These are phyloP conservation scores for Aspergillus glaucus DNA, from an alignment of 2,329 filamentous ascomycete species.

Conservation along the genomic window DNA sequence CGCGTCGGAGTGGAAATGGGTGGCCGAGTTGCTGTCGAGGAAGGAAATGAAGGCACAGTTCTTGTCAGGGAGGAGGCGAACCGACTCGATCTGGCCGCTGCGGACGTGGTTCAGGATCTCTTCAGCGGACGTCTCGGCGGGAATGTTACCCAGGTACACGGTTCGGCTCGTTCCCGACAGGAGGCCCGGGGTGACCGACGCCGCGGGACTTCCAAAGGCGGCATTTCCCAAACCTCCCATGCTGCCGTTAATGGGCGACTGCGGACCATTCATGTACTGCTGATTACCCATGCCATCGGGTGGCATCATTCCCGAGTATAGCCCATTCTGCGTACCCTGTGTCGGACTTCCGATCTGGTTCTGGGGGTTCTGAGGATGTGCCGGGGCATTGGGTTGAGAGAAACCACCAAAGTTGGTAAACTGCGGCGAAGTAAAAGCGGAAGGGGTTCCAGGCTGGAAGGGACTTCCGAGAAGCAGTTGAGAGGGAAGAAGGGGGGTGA, in stretches of 20 bases:
- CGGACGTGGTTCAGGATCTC: constrained; percentile 94
- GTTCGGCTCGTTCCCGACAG: constrained; percentile 90
- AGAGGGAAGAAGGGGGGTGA: constrained; percentile 89
- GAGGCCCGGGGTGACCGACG: constrained; percentile 70
- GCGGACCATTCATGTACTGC: constrained; percentile 72
- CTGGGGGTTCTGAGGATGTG: constrained; percentile 51
- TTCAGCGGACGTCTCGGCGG: constrained; percentile 93
- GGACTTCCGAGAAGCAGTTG: constrained; percentile 92
- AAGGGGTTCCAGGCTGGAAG: constrained; percentile 90
- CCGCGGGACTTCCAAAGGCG: constrained; percentile 58
- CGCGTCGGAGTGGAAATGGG: constrained; percentile 98
- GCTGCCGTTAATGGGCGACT: constrained; percentile 70
- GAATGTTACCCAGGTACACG: constrained; percentile 96
- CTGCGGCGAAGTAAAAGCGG: constrained; percentile 81
- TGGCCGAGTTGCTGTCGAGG: constrained; percentile 92
- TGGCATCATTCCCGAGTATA: constrained; percentile 80
- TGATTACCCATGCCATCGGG: constrained; percentile 75
- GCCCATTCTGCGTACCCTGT: constrained; percentile 61
- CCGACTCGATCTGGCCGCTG: constrained; percentile 98
- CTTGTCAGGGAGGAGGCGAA: constrained; percentile 93
- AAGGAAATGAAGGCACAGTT: constrained; percentile 99
- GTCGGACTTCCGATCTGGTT: constrained; percentile 66
- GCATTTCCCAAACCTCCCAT: constrained; percentile 60
- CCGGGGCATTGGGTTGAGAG: constrained; percentile 52
- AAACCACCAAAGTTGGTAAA: constrained; percentile 81